Evolutionary conservation across 2,329 filamentous ascomycete species (phyloP), one percentile per base, ranked within the genome.

Genomic region (Colletotrichum navitas): DNA sequence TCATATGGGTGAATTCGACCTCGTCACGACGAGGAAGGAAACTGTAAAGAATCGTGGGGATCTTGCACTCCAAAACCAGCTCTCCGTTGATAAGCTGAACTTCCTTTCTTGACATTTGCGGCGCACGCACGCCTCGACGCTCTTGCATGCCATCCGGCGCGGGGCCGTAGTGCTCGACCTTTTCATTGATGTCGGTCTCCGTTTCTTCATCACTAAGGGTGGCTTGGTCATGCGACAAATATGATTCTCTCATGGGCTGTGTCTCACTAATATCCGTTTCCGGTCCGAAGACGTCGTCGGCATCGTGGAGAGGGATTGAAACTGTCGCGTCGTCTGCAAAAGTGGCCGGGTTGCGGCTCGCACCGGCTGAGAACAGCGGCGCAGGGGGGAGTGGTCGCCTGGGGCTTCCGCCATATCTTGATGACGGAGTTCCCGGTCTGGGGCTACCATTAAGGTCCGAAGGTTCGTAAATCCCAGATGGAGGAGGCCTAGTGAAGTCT

Each of bases 1-100:
- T 92, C 95, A 98, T 98, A 79, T 98, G 95, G 0, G 96, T 99
- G 81, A 99, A 99, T 79, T 99, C 96, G 74, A 95, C 88, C 80
- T 97, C 95, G 79, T 98, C 94, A 71, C 95, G 90, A 21, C 95
- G 90, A 0, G 97, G 97, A 73, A 99, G 84, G 83, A 99, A 99
- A 80, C 94, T 97, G 88, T 98, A 97, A 51, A 99, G 86, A 76
- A 98, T 99, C 0, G 96, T 99, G 0, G 97, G 96, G 75, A 99
- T 99, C 84, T 99, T 99, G 87, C 96, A 98, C 84, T 99, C 96
- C 58, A 99, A 87, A 70, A 99, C 95, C 64, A 99, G 91, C 83
- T 99, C 95, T 78, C 96, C 96, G 79, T 99, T 98, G 87, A 98
- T 97, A 55, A 99, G 89, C 77, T 94, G 92, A 66, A 99, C 96